Conservation (phyloP, 306 rosid species). For the Arachis stenosperma region DNA sequence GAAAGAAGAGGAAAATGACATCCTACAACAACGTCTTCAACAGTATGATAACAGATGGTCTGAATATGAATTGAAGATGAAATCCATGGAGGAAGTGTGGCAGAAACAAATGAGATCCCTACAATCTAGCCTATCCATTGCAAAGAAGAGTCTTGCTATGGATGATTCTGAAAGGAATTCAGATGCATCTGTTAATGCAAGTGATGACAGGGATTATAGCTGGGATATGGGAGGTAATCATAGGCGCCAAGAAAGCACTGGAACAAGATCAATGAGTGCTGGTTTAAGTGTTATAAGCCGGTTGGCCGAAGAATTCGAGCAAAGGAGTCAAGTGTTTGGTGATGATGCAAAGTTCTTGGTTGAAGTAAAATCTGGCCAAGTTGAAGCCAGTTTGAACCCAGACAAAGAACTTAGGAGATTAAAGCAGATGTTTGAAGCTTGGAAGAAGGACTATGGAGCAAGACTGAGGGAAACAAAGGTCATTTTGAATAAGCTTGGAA, state of each 20-base stretch:
- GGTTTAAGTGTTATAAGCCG: constrained; percentile 96
- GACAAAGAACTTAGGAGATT: constrained; percentile 90
- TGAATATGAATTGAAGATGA: constrained; percentile 94
- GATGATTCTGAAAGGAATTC: constrained; percentile 92
- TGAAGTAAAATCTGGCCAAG: constrained; percentile 98
- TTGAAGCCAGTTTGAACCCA: constrained; percentile 90
- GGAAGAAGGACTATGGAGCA: constrained; percentile 92
- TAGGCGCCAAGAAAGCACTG: constrained; percentile 77
- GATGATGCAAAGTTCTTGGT: constrained; percentile 99
- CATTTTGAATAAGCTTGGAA: constrained; percentile 83
- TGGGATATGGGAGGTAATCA: constrained; percentile 78
- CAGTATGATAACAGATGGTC: constrained; percentile 98
- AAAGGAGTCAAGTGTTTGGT: constrained; percentile 95
- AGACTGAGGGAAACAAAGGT: constrained; percentile 92
- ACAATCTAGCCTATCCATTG: constrained; percentile 97
- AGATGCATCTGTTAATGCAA: constrained; percentile 87
- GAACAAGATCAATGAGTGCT: constrained; percentile 90
- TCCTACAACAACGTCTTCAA: constrained; percentile 93
- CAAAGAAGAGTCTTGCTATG: constrained; percentile 93
- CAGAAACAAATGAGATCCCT: constrained; percentile 99
- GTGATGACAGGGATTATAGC: constrained; percentile 78
- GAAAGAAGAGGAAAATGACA: constrained; percentile 98
- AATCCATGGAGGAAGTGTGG: constrained; percentile 99
- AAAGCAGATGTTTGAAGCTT: constrained; percentile 95
- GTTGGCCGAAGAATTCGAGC: constrained; percentile 95